These are phyloP conservation scores for Fragaria nilgerrensis DNA, from an alignment of 306 rosid species.

Conservation along the genomic window DNA sequence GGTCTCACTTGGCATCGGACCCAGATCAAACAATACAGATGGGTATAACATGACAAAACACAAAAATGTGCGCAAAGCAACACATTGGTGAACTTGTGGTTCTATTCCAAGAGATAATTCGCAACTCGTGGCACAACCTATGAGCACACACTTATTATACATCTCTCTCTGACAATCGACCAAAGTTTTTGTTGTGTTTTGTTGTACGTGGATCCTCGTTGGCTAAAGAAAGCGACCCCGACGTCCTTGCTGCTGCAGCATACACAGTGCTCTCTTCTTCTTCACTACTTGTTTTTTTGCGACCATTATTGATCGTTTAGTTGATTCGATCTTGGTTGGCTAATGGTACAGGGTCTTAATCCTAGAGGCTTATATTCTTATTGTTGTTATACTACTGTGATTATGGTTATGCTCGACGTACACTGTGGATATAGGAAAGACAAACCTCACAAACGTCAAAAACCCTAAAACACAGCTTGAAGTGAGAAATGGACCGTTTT, in stretches of 20 bases:
- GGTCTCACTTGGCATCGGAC: conserved; percentile 45
- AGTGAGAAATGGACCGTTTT: neutral
- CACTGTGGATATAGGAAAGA: neutral
- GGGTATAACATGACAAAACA: conserved; percentile 35
- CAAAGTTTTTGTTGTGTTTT: conserved; percentile 1
- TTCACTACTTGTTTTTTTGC: neutral
- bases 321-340: neutral
- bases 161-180: conserved; percentile 20
- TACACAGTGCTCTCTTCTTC: neutral
- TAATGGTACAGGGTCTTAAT: neutral
- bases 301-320: neutral
- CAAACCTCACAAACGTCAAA: no score
- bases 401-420: neutral
- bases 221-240: conserved; percentile 32
- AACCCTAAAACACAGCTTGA: neutral
- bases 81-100: neutral
- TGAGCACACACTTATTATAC: conserved; percentile 17
- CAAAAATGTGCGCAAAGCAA: conserved; percentile 5
- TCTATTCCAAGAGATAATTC: conserved; percentile 4
- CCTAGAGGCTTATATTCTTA: neutral
- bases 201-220: conserved; percentile 30
- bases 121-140: conserved; percentile 31
- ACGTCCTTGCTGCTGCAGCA: no score
- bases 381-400: neutral
- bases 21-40: conserved; percentile 11